Evolutionary conservation across 1,284 basidiomycete species (phyloP), one percentile per base, ranked within the genome.

Genomic region (Tilletiopsis washingtonensis): DNA sequence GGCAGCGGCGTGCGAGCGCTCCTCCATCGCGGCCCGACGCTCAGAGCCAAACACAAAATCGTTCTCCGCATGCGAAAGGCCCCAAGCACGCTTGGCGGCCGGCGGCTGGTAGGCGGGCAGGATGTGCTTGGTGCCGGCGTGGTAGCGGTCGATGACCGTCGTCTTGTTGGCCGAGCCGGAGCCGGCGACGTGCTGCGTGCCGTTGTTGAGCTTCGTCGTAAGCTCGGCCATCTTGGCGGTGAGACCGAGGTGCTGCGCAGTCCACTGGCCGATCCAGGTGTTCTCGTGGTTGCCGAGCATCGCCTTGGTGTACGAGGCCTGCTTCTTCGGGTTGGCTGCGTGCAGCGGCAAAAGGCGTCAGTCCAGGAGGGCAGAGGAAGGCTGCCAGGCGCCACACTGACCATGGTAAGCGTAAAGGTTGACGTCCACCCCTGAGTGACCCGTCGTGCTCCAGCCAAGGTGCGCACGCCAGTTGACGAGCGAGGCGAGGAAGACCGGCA

Each of bases 391-490:
- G n/a, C n/a, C n/a, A n/a, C n/a, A n/a, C n/a, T n/a, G n/a, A n/a
- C n/a, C n/a, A n/a, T n/a, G n/a, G n/a, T n/a, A n/a, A n/a, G n/a
- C n/a, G n/a, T n/a, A n/a, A n/a, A 24, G 24, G 41, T 7, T 26
- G 57, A 76, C 74, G 47, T 76, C 75, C 25, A 76, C 67, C 15
- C 72, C 75, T 15, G 69, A 71, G 47, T 67, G 61, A 11, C 61
- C 62, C 2, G 52, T 57, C 11, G 61, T 65, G 9, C 52, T 48
- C 62, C 63, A 67, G 45, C 58, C 62, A 7, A 67, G 44, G 45
- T 64, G 61, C 2, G 62, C 64, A 23, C 63, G 54, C 59, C 57
- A 53, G 21, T 34, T 34, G 29, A 34, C 29, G 9, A 34, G 29
- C 9, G 9, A 12, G 14, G 46, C 37, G 23, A 39, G 26, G 6